These are phyloP conservation scores for Grammothele lineata DNA, from an alignment of 768 basidiomycete species.

Conservation along the genomic window DNA sequence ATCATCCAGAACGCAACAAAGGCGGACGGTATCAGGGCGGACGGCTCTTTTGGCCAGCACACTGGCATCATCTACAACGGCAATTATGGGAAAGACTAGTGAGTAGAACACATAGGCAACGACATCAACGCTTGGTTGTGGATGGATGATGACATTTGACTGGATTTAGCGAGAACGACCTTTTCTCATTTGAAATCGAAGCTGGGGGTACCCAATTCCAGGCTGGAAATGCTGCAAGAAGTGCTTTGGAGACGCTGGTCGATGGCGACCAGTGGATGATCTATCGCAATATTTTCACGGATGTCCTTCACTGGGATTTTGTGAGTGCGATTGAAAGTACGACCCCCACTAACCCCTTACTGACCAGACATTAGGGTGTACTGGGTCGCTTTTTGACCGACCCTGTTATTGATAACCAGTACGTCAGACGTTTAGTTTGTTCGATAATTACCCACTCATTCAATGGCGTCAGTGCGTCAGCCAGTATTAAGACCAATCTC, in stretches of 20 bases:
- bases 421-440: conserved; percentile 12
- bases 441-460: no score
- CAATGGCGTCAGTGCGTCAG: conserved; percentile 53
- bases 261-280: conserved; percentile 64
- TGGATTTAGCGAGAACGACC: conserved; percentile 45
- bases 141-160: background rate
- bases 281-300: conserved; percentile 48
- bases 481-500: conserved; percentile 49
- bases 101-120: conserved; percentile 5
- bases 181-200: conserved; percentile 53
- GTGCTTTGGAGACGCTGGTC: conserved; percentile 49
- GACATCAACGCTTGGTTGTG: no score
- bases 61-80: conserved; percentile 64
- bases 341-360: no score
- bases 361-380: conserved; percentile 55
- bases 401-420: conserved; percentile 43
- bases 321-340: no score
- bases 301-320: conserved; percentile 63
- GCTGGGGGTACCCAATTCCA: conserved; percentile 55
- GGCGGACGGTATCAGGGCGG: conserved; percentile 52
- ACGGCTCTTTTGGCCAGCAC: conserved; percentile 43
- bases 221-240: conserved; percentile 29
- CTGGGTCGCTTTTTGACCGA: conserved; percentile 61
- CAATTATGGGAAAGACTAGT: conserved; percentile 55
- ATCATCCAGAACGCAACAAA: conserved; percentile 40